A percentile compares a stretch with the other conserved stretches of the same genome.
These are phyloP conservation scores for Garcia nutans DNA, from an alignment of 345 rosid genomes.

Conservation along the genomic window DNA sequence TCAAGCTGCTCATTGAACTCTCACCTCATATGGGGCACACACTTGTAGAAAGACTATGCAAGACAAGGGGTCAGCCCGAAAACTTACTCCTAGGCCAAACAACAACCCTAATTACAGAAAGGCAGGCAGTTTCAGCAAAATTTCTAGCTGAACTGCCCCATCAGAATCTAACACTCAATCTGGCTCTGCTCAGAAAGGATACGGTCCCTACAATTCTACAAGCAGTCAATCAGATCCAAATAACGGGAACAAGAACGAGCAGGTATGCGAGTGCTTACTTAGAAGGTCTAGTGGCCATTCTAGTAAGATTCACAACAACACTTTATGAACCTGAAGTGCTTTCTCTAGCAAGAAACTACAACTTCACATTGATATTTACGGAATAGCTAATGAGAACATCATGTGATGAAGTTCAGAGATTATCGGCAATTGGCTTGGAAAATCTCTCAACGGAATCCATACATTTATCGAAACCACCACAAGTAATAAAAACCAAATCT, in stretches of 20 bases:
- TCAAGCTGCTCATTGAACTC: constrained; percentile 61
- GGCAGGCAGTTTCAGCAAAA: constrained; percentile 66
- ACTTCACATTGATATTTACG: constrained; percentile 64
- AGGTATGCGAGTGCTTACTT: constrained; percentile 64
- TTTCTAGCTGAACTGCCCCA: constrained; percentile 82
- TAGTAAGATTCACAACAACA: constrained; percentile 85
- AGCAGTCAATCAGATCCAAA: constrained; percentile 51
- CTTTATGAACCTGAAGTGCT: constrained; percentile 66
- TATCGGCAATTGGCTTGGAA: constrained; percentile 77
- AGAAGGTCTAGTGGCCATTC: constrained; percentile 78
- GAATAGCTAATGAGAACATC: constrained; percentile 74
- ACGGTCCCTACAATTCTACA: constrained; percentile 55
- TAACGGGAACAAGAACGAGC: constrained; percentile 56
- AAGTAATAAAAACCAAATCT: constrained; percentile 42
- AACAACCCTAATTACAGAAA: constrained; percentile 56
- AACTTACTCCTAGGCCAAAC: constrained; percentile 51
- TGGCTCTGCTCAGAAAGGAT: constrained; percentile 55
- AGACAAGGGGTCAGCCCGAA: constrained; percentile 71
- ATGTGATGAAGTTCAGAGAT: constrained; percentile 76
- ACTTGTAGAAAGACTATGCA: constrained; percentile 69
- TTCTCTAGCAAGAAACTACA: constrained; percentile 60
- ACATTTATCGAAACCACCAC: constrained; percentile 53
- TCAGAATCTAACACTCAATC: constrained; percentile 68
- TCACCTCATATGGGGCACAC: constrained; percentile 67
- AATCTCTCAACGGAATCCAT: constrained; percentile 69